Base-by-base conservation (phyloP, 1,139 yeast species). In the Hyphopichia khmerensis region DNA sequence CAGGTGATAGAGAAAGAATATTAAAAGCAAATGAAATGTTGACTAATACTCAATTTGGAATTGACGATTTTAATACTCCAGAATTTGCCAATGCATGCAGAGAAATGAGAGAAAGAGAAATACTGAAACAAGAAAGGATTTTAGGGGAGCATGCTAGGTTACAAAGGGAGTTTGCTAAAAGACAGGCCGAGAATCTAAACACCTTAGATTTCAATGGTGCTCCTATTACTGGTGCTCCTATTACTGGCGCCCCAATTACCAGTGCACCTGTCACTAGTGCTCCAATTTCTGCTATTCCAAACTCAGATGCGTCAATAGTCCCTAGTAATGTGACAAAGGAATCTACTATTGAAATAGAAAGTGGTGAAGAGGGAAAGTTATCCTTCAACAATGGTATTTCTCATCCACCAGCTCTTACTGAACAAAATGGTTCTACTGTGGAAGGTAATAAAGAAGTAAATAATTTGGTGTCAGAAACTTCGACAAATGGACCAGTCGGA, bases 1-100 rank as follows among this genome's bases (percentile, higher is more conserved):
- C 77, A 7, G 90, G 88, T 1, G 98, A 91, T 50, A 76, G 98
- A 39, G 99, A 93, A 48, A 70, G 96, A 40, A 71, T 84, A 13
- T 75, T 91, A 44, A 90, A 87, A 60, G 96, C 98, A 0, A 87
- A 93, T 47, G 99, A 95, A 63, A 90, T 95, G 98, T 77, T 81
- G 57, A 95, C 98, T 9, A 91, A 93, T 66, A 96, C 96, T 0
- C 96, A 90, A 62, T 95, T 95, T 59, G 96, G 95, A 10, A 78
- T 93, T 41, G 99, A 95, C 55, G 99, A 95, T 48, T 83, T 91
- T 52, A 80, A 85, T 38, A 75, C 80, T 16, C 82, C 90, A 1
- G 88, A 81, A 41, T 85, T 93, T 48, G 61, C 84, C 35, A 77
- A 77, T 43, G 88, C 91, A 40, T 93, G 98, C 68, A 83, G 78